A percentile compares a stretch with the other conserved stretches of the same genome.
These are phyloP conservation scores for Dictyostelium brefeldianum DNA, from an alignment of 78 protist species.

Conservation along the genomic window DNA sequence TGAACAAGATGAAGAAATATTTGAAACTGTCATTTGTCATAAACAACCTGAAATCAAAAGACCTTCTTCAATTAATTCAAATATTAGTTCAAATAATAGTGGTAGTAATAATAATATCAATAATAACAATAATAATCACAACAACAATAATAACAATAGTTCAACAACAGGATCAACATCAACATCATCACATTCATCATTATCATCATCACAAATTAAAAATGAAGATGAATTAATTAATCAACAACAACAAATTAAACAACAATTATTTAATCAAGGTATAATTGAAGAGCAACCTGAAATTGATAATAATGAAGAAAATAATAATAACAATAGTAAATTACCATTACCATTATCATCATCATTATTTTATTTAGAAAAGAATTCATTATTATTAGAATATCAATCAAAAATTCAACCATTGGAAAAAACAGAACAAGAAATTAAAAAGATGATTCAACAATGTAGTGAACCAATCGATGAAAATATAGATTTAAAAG, in stretches of 20 bases:
- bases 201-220: neutral
- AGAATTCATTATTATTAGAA: neutral
- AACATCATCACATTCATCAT: neutral
- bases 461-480: conserved; percentile 6
- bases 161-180: neutral
- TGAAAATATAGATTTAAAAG: conserved; percentile 3
- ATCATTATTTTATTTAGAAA: neutral
- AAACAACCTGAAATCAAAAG: conserved; percentile 20
- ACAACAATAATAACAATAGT: neutral
- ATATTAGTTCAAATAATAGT: neutral
- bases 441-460: conserved; percentile 14
- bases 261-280: neutral
- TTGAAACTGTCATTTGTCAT: neutral
- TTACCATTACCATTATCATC: neutral
- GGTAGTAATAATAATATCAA: neutral
- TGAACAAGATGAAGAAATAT: conserved; percentile 8
- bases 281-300: neutral
- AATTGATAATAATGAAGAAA: neutral
- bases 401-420: conserved; percentile 3
- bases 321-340: neutral
- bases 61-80: conserved; percentile 1
- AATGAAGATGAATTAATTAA: neutral
- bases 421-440: conserved; percentile 18
- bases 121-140: neutral
- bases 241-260: neutral